Evolutionary conservation across 805 yeast genomes (phyloP), one percentile per base, ranked within the genome.

Genomic region (Saccharomycopsis synnaedendra): DNA sequence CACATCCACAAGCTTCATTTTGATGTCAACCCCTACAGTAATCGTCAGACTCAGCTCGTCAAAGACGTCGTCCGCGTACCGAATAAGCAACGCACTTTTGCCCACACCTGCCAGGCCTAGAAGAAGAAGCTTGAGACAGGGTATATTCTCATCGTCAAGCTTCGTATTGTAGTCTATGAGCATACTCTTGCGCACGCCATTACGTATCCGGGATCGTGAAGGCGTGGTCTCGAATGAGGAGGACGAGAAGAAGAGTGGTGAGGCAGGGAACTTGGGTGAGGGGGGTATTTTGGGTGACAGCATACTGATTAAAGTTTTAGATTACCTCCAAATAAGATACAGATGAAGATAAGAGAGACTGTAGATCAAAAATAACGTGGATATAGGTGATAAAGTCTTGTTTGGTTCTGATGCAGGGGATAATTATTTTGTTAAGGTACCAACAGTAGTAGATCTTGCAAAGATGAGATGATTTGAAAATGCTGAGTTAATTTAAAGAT

Each of bases 41-140:
- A 72, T 61, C 51, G 64, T 64, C 4, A 69, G 62, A 28, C 61
- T 59, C 7, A 56, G 54, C 43, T 62, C 65, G 29, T 67, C 62
- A 19, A 65, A 58, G 29, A 64, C 61, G 41, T 65, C 63, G 11
- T 50, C 47, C 51, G 71, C 69, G 48, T 69, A 72, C 27, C 67
- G 63, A 5, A 71, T 51, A 3, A 72, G 64, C 53, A 71, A 60
- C 1, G 76, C 74, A 5, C 74, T 67, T 51, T 72, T 72, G 1
- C 76, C 76, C 2, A 72, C 75, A 8, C 72, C 70, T 1, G 74
- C 68, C 42, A 71, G 70, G 2, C 76, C 76, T 32, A 71, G 60
- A 4, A 70, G 56, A 6, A 70, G 54, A 4, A 69, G 48, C 52
- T 70, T 70, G 19, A 51, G 32, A 7, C 47, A 45, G 9, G 54